Percentiles rank a stretch among this genome's conserved stretches.
Conservation (phyloP, 2,329 filamentous ascomycete genomes). For the Scedosporium minutisporum region DNA sequence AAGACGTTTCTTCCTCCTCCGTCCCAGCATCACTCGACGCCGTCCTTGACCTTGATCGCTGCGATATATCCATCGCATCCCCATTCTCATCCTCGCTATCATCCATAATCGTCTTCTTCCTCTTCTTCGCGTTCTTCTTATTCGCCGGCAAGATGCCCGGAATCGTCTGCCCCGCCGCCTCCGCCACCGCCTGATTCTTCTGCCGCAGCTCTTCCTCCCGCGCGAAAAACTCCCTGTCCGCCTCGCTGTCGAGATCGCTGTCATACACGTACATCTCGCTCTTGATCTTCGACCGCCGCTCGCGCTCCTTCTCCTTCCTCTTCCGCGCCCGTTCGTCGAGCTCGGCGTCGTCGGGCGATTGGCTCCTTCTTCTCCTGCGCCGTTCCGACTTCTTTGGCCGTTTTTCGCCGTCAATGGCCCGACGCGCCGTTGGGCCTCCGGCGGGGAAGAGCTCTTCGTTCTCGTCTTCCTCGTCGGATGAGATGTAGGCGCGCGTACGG, state of each 20-base stretch:
- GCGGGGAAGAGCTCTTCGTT: slow-evolving; percentile 58
- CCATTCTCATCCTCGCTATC: slow-evolving; percentile 19
- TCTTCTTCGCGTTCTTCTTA: slow-evolving; percentile 25
- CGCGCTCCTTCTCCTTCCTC: slow-evolving; percentile 59
- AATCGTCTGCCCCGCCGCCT: slow-evolving; percentile 2
- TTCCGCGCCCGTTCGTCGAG: slow-evolving; percentile 54
- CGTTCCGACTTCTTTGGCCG: slow-evolving; percentile 38
- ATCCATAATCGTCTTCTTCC: slow-evolving; percentile 18
- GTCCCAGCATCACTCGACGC: slow-evolving; percentile 3
- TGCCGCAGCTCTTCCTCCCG: slow-evolving; percentile 49
- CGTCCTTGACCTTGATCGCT: slow-evolving; percentile 17
- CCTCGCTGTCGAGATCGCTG: slow-evolving; percentile 74
- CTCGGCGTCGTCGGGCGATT: slow-evolving; percentile 47
- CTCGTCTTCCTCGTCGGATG: slow-evolving; percentile 44
- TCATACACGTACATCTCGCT: slow-evolving; percentile 71
- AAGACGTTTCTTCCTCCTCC: neutral
- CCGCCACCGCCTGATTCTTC: slow-evolving; percentile 10
- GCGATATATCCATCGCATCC: slow-evolving; percentile 18
- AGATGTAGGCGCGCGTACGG: slow-evolving; percentile 45
- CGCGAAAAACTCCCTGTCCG: slow-evolving; percentile 62
- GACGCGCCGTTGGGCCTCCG: slow-evolving; percentile 52
- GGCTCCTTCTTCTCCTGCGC: slow-evolving; percentile 31
- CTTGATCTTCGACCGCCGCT: slow-evolving; percentile 73
- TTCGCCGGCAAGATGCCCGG: slow-evolving; percentile 44
- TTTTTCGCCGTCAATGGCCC: slow-evolving; percentile 44